Conservation (phyloP, 805 yeast species). For the Priceomyces fermenticarens region DNA sequence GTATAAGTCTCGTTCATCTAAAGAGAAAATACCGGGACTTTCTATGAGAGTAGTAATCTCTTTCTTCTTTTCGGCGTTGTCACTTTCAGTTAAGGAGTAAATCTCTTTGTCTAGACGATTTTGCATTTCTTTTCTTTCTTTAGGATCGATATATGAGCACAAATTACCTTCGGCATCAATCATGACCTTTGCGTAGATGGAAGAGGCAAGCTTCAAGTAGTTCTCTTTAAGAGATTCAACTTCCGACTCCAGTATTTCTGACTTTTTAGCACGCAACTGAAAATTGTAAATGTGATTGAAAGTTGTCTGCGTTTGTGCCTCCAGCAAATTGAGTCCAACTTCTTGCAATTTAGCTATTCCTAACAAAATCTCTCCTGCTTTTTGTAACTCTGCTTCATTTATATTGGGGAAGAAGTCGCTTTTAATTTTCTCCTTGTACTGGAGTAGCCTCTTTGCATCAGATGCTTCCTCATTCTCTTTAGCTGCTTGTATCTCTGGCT, state of each 20-base stretch:
- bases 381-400: conserved; percentile 14
- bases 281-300: conserved; percentile 45
- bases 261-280: conserved; percentile 37
- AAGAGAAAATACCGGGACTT: conserved; percentile 38
- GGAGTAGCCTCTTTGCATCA: conserved; percentile 23
- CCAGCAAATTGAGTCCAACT: conserved; percentile 53
- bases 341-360: conserved; percentile 43
- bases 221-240: conserved; percentile 15
- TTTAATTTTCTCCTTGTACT: conserved; percentile 10
- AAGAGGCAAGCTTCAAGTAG: conserved; percentile 36
- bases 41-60: conserved; percentile 43
- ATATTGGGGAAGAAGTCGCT: conserved; percentile 29
- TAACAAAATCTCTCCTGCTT: conserved; percentile 47
- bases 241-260: conserved; percentile 31
- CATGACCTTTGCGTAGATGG: conserved; percentile 44
- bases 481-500: conserved; percentile 46
- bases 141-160: conserved; percentile 33
- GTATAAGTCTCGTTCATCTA: conserved; percentile 18
- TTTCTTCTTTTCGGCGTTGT: conserved; percentile 34
- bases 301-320: conserved; percentile 60
- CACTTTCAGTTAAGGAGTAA: conserved; percentile 14
- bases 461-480: conserved; percentile 38
- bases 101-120: conserved; percentile 11
- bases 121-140: conserved; percentile 21
- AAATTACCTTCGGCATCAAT: conserved; percentile 46